Base-by-base conservation (phyloP, 805 yeast species). In the Yarrowia divulgata region DNA sequence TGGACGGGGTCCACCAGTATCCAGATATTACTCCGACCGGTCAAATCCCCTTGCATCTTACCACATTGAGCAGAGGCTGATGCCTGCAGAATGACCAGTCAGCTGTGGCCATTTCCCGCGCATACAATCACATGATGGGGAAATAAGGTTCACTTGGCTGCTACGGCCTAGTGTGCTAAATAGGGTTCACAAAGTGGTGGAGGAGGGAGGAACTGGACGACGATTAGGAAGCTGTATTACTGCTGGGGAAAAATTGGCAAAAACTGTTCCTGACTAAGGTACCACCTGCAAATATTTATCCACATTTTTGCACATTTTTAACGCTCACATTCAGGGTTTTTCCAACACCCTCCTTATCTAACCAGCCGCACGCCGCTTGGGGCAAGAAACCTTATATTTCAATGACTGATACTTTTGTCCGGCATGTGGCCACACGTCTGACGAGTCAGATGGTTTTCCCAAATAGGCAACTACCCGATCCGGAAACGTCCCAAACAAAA, bases 331-430 rank as follows among this genome's bases (percentile, higher is more conserved):
- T 5, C 43, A 7, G 8, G 1, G 6, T 14, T 16, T 3, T 34
- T n/a, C 16, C 29, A n/a, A 4, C 29, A 23, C 29, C 10, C 23
- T 9, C 9, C 57, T 34, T 35, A 50, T 34, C 39, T 50, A 7
- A 1, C 45, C 62, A 55, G 62, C 62, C 62, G 62, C 62, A 55
- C 62, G 62, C 62, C 62, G 62, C 62, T 55, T 55, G 62, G 46
- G 35, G 46, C 34, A 18, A 39, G 13, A 55, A 55, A 39, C 62
- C 19, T 23, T 23, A 55, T 16, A 12, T n/a, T 7, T 13, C 18
- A 40, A 50, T 50, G 57, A 50, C 57, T 50, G 57, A 50, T 35
- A 50, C 57, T 35, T 50, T 50, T 50, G 42, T 50, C 43, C 43
- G 43, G 29, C 29, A 23, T 23, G 29, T 23, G 29, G 29, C 29